Evolutionary conservation across 2,329 filamentous ascomycete species (phyloP).

Genomic region (Fusarium napiforme): DNA sequence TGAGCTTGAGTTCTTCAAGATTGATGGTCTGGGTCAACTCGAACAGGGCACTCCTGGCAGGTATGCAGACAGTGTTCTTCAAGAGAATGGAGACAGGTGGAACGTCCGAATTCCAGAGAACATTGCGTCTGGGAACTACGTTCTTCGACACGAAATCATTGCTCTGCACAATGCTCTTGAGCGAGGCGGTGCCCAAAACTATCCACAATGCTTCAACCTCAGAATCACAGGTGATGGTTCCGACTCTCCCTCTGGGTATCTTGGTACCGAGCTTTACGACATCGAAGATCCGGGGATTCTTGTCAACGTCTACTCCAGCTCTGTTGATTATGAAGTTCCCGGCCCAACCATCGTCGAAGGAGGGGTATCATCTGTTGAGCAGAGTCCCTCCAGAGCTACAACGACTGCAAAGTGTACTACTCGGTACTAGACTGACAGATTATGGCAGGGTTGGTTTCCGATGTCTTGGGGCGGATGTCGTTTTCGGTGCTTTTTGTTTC

Average conservation of each 20-base stretch:
- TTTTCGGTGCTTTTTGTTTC: not conserved
- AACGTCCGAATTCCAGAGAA: constrained; percentile 60
- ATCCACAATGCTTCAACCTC: constrained; percentile 64
- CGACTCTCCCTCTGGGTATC: constrained; percentile 47
- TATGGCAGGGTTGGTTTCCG: not conserved
- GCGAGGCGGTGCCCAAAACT: constrained; percentile 59
- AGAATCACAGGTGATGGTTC: constrained; percentile 56
- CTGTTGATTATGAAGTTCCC: constrained; percentile 47
- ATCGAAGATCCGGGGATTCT: constrained; percentile 50
- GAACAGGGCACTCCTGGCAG: constrained; percentile 50
- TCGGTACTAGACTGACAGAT: constrained; percentile 5
- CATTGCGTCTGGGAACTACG: constrained; percentile 63
- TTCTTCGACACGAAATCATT: constrained; percentile 66
- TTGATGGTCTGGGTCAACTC: constrained; percentile 54
- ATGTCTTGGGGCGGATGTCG: not conserved
- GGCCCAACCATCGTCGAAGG: constrained; percentile 46
- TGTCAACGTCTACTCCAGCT: constrained; percentile 49
- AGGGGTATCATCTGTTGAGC: constrained; percentile 41
- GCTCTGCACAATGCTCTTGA: constrained; percentile 61
- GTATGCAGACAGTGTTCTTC: constrained; percentile 58
- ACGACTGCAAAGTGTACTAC: constrained; percentile 41
- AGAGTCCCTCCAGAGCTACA: constrained; percentile 41
- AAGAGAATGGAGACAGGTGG: constrained; percentile 63
- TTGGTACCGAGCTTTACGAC: constrained; percentile 52
- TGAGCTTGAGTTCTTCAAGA: constrained; percentile 59